Evolutionary conservation across 2,329 filamentous ascomycete species (phyloP).

Genomic region (Bipolaris sorokiniana): DNA sequence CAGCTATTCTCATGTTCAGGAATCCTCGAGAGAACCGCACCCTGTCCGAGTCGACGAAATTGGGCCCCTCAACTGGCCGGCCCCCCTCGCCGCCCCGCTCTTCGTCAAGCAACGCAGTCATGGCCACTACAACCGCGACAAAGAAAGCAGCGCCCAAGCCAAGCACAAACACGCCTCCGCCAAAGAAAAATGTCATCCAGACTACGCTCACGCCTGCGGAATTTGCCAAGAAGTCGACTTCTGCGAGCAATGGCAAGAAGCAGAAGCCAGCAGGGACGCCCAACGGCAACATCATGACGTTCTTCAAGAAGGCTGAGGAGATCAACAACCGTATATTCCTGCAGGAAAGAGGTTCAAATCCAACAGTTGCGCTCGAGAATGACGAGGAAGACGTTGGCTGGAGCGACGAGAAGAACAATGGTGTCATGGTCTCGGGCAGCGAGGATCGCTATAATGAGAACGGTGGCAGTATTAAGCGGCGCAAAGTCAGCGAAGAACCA

Average conservation of each 20-base stretch:
- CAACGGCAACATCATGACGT: conserved; percentile 60
- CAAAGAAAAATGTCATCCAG: conserved; percentile 38
- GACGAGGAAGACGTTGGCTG: conserved; percentile 39
- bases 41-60: conserved; percentile 40
- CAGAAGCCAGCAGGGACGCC: conserved; percentile 48
- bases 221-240: conserved; percentile 41
- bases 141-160: conserved; percentile 29
- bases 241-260: conserved; percentile 45
- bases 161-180: conserved; percentile 17
- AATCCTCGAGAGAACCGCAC: conserved; percentile 58
- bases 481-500: conserved; percentile 44
- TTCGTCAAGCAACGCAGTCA: conserved; percentile 20
- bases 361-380: conserved; percentile 27
- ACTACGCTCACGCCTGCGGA: conserved; percentile 43
- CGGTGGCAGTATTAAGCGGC: conserved; percentile 51
- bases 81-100: conserved; percentile 58
- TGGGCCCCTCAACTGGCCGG: conserved; percentile 57
- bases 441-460: conserved; percentile 53
- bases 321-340: conserved; percentile 48
- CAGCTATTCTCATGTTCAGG: conserved; percentile 56
- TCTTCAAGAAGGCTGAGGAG: conserved; percentile 60
- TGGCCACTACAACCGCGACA: conserved; percentile 33
- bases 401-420: conserved; percentile 35
- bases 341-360: conserved; percentile 36
- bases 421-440: conserved; percentile 25